Conservation (phyloP, 306 rosid species). For the Senna tora region DNA sequence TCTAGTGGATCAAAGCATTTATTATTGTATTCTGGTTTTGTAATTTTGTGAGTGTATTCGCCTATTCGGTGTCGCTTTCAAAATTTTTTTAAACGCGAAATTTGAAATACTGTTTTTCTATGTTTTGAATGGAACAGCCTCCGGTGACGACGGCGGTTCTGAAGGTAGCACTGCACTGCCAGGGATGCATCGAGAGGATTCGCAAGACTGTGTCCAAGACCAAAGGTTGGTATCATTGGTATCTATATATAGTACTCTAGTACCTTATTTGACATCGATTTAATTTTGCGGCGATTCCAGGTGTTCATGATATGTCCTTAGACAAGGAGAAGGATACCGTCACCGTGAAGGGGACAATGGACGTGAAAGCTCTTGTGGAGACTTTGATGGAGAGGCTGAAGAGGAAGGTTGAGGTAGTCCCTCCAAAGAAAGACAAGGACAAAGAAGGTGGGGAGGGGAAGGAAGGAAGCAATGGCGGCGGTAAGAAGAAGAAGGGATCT, state of each 20-base stretch:
- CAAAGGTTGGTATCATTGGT: conserved; percentile 49
- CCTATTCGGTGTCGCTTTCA: background rate
- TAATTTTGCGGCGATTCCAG: conserved; percentile 32
- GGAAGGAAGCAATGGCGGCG: conserved; percentile 35
- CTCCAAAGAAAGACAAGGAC: conserved; percentile 59
- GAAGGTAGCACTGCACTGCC: conserved; percentile 68
- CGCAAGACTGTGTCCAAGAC: conserved; percentile 43
- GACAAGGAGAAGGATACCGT: conserved; percentile 64
- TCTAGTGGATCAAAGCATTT: background rate
- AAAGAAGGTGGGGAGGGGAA: conserved; percentile 28
- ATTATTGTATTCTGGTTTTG: background rate
- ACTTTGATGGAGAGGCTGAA: conserved; percentile 50
- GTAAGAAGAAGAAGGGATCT: conserved; percentile 42
- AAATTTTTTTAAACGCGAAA: background rate
- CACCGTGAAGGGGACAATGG: conserved; percentile 71
- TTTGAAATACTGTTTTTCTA: background rate
- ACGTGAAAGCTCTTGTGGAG: conserved; percentile 53
- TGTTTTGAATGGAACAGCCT: conserved; percentile 39
- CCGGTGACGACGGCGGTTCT: conserved; percentile 64
- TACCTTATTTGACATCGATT: background rate
- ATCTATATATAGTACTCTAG: background rate
- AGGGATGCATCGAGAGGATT: conserved; percentile 67
- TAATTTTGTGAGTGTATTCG: background rate
- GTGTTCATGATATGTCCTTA: conserved; percentile 47
- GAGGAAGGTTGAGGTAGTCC: conserved; percentile 65